Conservation (phyloP, 2,329 filamentous ascomycete genomes). For the Fusarium caatingaense region DNA sequence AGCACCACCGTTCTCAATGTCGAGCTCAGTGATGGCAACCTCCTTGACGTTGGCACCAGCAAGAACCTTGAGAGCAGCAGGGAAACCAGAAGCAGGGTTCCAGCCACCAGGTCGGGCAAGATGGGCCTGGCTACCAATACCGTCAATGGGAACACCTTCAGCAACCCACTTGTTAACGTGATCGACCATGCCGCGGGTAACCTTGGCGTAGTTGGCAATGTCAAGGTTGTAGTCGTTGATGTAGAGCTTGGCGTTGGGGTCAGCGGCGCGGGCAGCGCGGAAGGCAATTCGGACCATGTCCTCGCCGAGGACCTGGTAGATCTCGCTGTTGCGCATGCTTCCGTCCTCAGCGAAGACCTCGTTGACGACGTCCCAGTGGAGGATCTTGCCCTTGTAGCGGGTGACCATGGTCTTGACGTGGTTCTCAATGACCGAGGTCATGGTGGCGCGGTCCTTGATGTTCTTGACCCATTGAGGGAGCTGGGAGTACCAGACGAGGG, state of each 20-base stretch:
- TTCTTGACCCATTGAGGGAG: constrained; percentile 68
- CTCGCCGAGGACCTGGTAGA: constrained; percentile 75
- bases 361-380: constrained; percentile 68
- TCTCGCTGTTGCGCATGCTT: constrained; percentile 68
- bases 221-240: constrained; percentile 82
- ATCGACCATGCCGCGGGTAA: constrained; percentile 62
- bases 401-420: constrained; percentile 69
- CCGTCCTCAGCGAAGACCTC: constrained; percentile 74
- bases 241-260: constrained; percentile 76
- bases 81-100: constrained; percentile 62
- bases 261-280: constrained; percentile 72
- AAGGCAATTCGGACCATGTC: constrained; percentile 78
- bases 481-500: constrained; percentile 73
- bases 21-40: constrained; percentile 74
- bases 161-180: constrained; percentile 73
- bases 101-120: constrained; percentile 53
- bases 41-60: constrained; percentile 64
- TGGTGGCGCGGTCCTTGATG: constrained; percentile 62
- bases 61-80: constrained; percentile 63
- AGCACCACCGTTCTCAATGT: constrained; percentile 68
- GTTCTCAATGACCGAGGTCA: constrained; percentile 67
- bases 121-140: constrained; percentile 69
- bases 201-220: constrained; percentile 68
- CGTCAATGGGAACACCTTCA: constrained; percentile 62
- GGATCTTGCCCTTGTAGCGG: constrained; percentile 72